These are phyloP conservation scores for Seminavis robusta DNA, from an alignment of 108 stramenopile genomes.

Conservation along the genomic window DNA sequence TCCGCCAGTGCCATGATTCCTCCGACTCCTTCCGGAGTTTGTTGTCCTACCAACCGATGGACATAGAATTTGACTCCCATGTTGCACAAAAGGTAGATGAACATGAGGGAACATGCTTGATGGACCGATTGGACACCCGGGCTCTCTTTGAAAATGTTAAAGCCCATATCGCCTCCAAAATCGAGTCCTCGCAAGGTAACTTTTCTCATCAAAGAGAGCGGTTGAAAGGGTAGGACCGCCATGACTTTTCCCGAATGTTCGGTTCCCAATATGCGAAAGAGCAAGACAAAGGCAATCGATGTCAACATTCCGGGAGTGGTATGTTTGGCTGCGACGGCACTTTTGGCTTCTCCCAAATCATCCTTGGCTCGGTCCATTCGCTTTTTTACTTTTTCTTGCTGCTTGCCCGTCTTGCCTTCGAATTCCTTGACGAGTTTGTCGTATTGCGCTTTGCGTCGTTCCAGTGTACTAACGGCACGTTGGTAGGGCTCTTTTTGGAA, in stretches of 20 bases:
- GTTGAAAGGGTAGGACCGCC: slow-evolving; percentile 73
- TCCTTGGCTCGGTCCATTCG: slow-evolving; percentile 57
- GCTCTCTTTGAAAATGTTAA: slow-evolving; percentile 15
- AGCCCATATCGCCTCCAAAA: slow-evolving; percentile 18
- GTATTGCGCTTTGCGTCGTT: slow-evolving; percentile 42
- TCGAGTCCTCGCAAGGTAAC: slow-evolving; percentile 59
- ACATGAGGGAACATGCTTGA: slow-evolving; percentile 66
- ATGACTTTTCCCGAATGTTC: slow-evolving; percentile 68
- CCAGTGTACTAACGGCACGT: slow-evolving; percentile 39
- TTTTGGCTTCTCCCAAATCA: slow-evolving; percentile 37
- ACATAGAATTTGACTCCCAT: slow-evolving; percentile 68
- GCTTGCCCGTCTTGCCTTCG: slow-evolving; percentile 10
- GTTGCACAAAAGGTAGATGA: slow-evolving; percentile 63
- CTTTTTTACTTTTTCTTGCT: slow-evolving; percentile 22
- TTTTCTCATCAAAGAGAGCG: slow-evolving; percentile 40
- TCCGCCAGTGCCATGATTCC: slow-evolving; percentile 56
- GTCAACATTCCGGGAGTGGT: slow-evolving; percentile 38
- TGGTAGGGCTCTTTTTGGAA: slow-evolving; percentile 58
- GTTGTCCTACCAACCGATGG: slow-evolving; percentile 42
- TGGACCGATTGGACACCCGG: slow-evolving; percentile 22
- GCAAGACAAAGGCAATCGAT: slow-evolving; percentile 62
- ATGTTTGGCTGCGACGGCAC: slow-evolving; percentile 54
- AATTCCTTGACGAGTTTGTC: slow-evolving; percentile 36
- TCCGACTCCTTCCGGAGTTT: slow-evolving; percentile 67
- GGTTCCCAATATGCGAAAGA: slow-evolving; percentile 64